Evolutionary conservation across 306 rosid genomes (phyloP).

Genomic region (Prunus mongolica): DNA sequence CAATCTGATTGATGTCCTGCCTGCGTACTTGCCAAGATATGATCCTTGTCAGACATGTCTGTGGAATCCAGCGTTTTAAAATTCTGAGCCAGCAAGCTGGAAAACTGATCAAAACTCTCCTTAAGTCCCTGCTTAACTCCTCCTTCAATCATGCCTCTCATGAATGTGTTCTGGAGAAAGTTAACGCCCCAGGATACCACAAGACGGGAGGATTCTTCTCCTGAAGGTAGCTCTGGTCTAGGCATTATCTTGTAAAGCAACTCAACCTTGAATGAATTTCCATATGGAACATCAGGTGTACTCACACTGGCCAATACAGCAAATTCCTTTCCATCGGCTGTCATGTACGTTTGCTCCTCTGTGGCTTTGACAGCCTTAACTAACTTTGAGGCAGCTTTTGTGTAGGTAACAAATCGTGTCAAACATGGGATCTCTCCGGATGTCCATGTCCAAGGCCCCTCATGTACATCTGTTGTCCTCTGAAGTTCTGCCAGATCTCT

Average conservation of each 20-base stretch:
- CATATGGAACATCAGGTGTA: slow-evolving; percentile 89
- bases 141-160: slow-evolving; percentile 75
- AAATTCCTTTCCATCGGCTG: slow-evolving; percentile 55
- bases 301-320: slow-evolving; percentile 47
- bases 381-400: slow-evolving; percentile 60
- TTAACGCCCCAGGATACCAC: slow-evolving; percentile 67
- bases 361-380: slow-evolving; percentile 61
- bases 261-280: slow-evolving; percentile 61
- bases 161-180: slow-evolving; percentile 70
- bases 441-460: slow-evolving; percentile 76
- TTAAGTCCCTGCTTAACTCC: slow-evolving; percentile 69
- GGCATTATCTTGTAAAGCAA: slow-evolving; percentile 81
- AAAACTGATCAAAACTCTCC: slow-evolving; percentile 63
- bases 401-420: slow-evolving; percentile 55
- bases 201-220: slow-evolving; percentile 54
- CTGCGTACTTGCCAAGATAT: slow-evolving; percentile 41
- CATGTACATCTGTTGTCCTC: slow-evolving; percentile 56
- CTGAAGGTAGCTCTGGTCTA: slow-evolving; percentile 50
- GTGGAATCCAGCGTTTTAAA: slow-evolving; percentile 39
- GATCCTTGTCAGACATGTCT: slow-evolving; percentile 48
- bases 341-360: slow-evolving; percentile 79
- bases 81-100: slow-evolving; percentile 42
- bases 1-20: slow-evolving; percentile 52
- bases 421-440: slow-evolving; percentile 50
- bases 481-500: slow-evolving; percentile 61